phyloP scores from a whole-genome alignment of 2,329 filamentous ascomycete species.

The Alternaria postmessia region DNA sequence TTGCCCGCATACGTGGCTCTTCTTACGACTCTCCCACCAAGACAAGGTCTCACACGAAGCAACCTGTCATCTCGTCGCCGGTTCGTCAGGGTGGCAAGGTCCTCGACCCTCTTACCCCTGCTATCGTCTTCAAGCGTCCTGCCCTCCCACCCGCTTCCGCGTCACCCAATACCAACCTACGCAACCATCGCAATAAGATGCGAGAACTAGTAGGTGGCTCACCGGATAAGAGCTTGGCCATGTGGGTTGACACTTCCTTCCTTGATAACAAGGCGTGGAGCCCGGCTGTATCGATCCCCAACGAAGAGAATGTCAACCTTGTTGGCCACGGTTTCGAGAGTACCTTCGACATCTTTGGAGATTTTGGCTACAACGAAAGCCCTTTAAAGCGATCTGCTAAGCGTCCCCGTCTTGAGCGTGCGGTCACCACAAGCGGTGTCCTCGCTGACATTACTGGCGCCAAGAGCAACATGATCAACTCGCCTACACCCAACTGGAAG shows the following conservation, averaged over 20 bases:
- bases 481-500: slow-evolving; percentile 48
- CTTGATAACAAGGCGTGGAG: slow-evolving; percentile 61
- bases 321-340: slow-evolving; percentile 57
- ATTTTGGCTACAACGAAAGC: slow-evolving; percentile 63
- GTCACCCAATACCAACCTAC: slow-evolving; percentile 91
- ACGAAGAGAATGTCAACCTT: slow-evolving; percentile 65
- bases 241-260: slow-evolving; percentile 62
- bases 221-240: slow-evolving; percentile 66
- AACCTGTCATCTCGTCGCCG: slow-evolving; percentile 55
- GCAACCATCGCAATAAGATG: slow-evolving; percentile 85
- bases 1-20: slow-evolving; percentile 88
- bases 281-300: slow-evolving; percentile 69
- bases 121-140: slow-evolving; percentile 79
- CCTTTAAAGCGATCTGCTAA: slow-evolving; percentile 70
- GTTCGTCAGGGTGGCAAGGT: slow-evolving; percentile 48
- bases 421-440: slow-evolving; percentile 67
- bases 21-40: slow-evolving; percentile 92
- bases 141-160: slow-evolving; percentile 74
- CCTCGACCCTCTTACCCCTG: slow-evolving; percentile 74
- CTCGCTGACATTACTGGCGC: slow-evolving; percentile 68
- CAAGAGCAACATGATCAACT: slow-evolving; percentile 56
- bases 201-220: slow-evolving; percentile 78
- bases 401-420: slow-evolving; percentile 68
- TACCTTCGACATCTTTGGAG: slow-evolving; percentile 70
- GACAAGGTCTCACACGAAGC: slow-evolving; percentile 63